Conservation (phyloP, 2,329 filamentous ascomycete species). For the Fusarium torreyae region DNA sequence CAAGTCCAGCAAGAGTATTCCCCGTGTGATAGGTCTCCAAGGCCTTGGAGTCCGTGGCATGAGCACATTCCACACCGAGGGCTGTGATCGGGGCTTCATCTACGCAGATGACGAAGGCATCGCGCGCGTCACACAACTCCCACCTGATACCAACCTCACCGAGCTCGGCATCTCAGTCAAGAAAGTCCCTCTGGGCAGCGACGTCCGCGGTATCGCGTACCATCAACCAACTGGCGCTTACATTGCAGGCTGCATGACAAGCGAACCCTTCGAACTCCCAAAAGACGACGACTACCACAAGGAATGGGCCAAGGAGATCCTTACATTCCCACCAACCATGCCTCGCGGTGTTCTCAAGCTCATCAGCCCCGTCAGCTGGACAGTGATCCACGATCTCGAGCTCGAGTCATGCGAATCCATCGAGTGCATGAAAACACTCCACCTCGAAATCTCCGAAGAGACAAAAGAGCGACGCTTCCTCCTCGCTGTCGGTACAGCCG, state of each 20-base stretch:
- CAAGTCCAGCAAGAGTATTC: slow-evolving; percentile 83
- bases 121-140: slow-evolving; percentile 81
- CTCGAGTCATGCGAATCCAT: slow-evolving; percentile 83
- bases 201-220: slow-evolving; percentile 81
- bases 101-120: slow-evolving; percentile 82
- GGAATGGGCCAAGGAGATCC: slow-evolving; percentile 83
- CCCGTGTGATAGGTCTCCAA: slow-evolving; percentile 81
- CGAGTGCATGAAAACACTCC: slow-evolving; percentile 85
- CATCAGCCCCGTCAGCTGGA: slow-evolving; percentile 82
- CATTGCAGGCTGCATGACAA: slow-evolving; percentile 78
- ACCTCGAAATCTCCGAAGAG: slow-evolving; percentile 90
- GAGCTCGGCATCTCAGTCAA: slow-evolving; percentile 83
- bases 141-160: slow-evolving; percentile 74
- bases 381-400: slow-evolving; percentile 81
- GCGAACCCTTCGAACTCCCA: slow-evolving; percentile 83
- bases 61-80: slow-evolving; percentile 81
- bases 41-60: slow-evolving; percentile 79
- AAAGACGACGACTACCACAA: slow-evolving; percentile 88
- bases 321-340: slow-evolving; percentile 74
- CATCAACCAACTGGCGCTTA: slow-evolving; percentile 83
- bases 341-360: slow-evolving; percentile 83
- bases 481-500: slow-evolving; percentile 86
- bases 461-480: slow-evolving; percentile 89
- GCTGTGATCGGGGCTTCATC: slow-evolving; percentile 86
- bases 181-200: slow-evolving; percentile 78